Evolutionary conservation across 148 eudicot species (phyloP).

Genomic region (Nyssa sinensis): DNA sequence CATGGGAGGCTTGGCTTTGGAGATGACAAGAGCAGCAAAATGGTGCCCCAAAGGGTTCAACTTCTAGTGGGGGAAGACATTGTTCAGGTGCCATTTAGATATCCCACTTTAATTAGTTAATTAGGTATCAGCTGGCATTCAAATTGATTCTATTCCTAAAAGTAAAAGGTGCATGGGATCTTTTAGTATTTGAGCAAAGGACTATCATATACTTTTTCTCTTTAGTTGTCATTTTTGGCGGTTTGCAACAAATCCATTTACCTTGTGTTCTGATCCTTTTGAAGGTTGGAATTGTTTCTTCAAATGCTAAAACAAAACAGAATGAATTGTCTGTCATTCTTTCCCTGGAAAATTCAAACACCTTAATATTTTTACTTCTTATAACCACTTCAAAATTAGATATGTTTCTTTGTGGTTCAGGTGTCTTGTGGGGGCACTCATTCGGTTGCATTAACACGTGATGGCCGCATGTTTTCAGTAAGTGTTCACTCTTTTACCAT

Average conservation of each 20-base stretch:
- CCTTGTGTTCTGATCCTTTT: no score
- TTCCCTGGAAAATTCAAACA: not conserved
- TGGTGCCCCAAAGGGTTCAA: conserved; percentile 94
- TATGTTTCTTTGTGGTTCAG: conserved; percentile 29
- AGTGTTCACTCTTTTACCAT: conserved; percentile 21
- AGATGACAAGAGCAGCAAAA: conserved; percentile 99
- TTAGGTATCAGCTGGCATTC: not conserved
- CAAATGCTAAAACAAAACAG: not conserved
- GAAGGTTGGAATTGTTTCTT: no score
- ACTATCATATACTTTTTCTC: not conserved
- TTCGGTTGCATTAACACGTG: conserved; percentile 89
- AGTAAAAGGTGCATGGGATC: not conserved
- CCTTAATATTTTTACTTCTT: not conserved
- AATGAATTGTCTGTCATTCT: not conserved
- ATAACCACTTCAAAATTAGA: not conserved
- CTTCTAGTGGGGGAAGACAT: conserved; percentile 81
- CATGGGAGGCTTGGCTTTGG: conserved; percentile 99
- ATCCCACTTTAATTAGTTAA: not conserved
- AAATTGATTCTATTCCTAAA: not conserved
- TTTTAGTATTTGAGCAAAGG: not conserved
- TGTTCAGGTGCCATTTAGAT: conserved; percentile 59
- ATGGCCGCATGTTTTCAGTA: conserved; percentile 87
- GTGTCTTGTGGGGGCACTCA: conserved; percentile 99
- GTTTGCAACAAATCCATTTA: not conserved
- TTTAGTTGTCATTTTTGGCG: not conserved